Base-by-base conservation (phyloP, 345 rosid genomes). In the Arabidopsis suecica region DNA sequence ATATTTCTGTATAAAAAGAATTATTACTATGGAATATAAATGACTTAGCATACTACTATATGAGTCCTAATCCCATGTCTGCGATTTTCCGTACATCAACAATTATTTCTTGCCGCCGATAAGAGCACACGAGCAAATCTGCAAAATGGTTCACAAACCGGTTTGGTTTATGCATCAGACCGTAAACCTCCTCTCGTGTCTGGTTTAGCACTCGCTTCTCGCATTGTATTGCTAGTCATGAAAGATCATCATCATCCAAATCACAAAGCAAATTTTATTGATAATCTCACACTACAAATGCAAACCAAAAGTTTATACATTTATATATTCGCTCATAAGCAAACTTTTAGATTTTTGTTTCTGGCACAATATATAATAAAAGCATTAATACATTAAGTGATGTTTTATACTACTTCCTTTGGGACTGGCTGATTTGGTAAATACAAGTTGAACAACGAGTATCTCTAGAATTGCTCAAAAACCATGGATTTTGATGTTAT, bases 401-500 rank as follows among this genome's bases (percentile, higher is more conserved):
- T 36, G 34, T 45, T 65, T 65, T 56, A 56, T 65, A 56, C 37
- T 23, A 54, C 12, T 64, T 61, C 68, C 75, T 71, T 48, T 23
- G 18, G 33, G n/a, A 73, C 12, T 5, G 32, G 5, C 72, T 28
- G 78, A 56, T 65, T 57, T 59, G 37, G 12, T 53, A 47, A 65
- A 74, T 47, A 56, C 72, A 74, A 47, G 36, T 30, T 49, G 64
- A 64, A 9, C 16, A 53, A 72, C 55, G 9, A 30, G 13, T 22
- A 30, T 65, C 48, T 65, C 28, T 51, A 53, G 56, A 64, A 25
- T 48, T 34, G 38, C 64, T 87, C 67, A 88, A 74, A 91, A 91
- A 67, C 97, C 94, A 83, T 91, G 97, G 55, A 91, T 88, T 79
- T 91, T 91, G 79, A 91, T 91, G 44, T 82, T 79, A 16, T 91